Conservation (phyloP, 371 early-diverging fungal genomes). For the Mortierella sp. region DNA sequence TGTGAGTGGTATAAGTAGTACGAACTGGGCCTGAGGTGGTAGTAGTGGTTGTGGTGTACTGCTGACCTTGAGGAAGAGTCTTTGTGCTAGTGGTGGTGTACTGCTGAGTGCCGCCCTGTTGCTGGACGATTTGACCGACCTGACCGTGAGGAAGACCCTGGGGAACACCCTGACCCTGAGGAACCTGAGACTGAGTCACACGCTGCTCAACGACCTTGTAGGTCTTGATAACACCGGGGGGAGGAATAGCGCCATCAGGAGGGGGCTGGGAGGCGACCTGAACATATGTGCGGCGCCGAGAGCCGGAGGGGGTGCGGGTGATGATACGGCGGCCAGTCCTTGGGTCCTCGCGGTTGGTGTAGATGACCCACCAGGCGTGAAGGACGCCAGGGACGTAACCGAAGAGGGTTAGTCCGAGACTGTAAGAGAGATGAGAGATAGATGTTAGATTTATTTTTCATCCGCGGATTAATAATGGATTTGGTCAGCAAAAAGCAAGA, state of each 20-base stretch:
- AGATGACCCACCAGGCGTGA: constrained; percentile 48
- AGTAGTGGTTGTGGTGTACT: not conserved
- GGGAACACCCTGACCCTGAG: not conserved
- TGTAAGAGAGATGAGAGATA: not conserved
- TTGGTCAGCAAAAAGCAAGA: not conserved
- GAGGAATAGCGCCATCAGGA: not conserved
- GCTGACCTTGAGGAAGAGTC: not conserved
- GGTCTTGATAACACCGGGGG: not conserved
- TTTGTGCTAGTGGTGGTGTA: constrained; percentile 17
- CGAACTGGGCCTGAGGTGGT: constrained; percentile 11
- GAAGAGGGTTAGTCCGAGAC: constrained; percentile 19
- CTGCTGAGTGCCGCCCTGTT: constrained; percentile 3
- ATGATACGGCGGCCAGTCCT: constrained; percentile 3
- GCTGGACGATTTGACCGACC: not conserved
- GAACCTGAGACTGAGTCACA: not conserved
- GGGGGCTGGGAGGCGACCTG: constrained; percentile 6
- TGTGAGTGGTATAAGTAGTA: constrained; percentile 19
- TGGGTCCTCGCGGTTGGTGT: constrained; percentile 28
- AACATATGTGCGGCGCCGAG: constrained; percentile 23
- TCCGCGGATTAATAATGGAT: constrained; percentile 1
- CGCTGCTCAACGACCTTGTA: not conserved
- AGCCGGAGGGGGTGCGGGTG: not conserved
- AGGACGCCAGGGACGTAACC: constrained; percentile 35
- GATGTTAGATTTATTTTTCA: not conserved
- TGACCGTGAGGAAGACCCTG: not conserved